A percentile compares a stretch with the other conserved stretches of the same genome.
phyloP scores from a whole-genome alignment of 176 grass and related monocot genomes.

The Alloteropsis semialata region DNA sequence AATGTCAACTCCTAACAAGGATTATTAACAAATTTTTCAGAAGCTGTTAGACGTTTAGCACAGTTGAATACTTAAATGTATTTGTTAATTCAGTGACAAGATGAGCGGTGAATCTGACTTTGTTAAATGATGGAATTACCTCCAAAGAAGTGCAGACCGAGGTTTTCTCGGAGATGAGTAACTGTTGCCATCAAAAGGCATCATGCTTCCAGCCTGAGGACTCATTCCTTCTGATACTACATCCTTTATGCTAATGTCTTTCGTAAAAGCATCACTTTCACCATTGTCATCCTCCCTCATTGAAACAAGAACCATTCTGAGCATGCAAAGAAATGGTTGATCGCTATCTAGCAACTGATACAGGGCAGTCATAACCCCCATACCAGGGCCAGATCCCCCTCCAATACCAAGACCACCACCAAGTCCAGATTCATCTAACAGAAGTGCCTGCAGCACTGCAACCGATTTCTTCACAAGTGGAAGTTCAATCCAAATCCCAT shows the following conservation, averaged over 20 bases:
- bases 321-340: conserved; percentile 99
- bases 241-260: conserved; percentile 60
- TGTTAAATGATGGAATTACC: conserved; percentile 42
- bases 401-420: conserved; percentile 89
- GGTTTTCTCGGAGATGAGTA: conserved; percentile 70
- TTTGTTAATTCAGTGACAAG: not conserved
- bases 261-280: conserved; percentile 66
- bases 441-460: conserved; percentile 86
- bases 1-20: conserved; percentile 19
- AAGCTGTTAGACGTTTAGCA: not conserved
- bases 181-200: conserved; percentile 60
- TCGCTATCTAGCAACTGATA: conserved; percentile 97
- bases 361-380: conserved; percentile 88
- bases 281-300: conserved; percentile 96
- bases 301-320: conserved; percentile 89
- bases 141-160: conserved; percentile 93
- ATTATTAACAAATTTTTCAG: not conserved
- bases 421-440: conserved; percentile 97
- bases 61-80: not conserved
- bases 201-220: conserved; percentile 42
- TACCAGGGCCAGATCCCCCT: conserved; percentile 95
- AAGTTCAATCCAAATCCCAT: conserved; percentile 88
- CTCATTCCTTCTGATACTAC: conserved; percentile 52
- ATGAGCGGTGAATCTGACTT: not conserved
- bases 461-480: conserved; percentile 96